These are phyloP conservation scores for Rutstroemia sydowiana DNA, from an alignment of 2,329 filamentous ascomycete species.

Conservation along the genomic window DNA sequence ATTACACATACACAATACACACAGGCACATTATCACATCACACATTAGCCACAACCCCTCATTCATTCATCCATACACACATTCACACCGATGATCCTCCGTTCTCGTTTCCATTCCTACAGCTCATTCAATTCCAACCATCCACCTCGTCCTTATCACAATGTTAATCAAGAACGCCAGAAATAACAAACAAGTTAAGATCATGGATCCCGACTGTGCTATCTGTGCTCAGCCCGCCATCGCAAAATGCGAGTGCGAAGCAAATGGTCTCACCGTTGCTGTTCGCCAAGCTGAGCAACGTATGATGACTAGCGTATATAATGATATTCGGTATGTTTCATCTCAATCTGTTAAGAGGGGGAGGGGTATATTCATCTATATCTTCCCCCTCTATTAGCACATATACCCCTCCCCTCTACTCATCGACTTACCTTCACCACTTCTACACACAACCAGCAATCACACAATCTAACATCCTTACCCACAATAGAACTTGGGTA, in stretches of 20 bases:
- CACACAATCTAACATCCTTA: no score
- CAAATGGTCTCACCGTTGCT: slow-evolving; percentile 55
- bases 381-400: neutral
- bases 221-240: slow-evolving; percentile 56
- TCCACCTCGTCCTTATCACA: slow-evolving; percentile 14
- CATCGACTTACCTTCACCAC: neutral
- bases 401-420: neutral
- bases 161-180: slow-evolving; percentile 25
- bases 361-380: neutral
- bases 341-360: no score
- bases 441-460: neutral
- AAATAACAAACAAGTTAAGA: slow-evolving; percentile 38
- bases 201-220: slow-evolving; percentile 64
- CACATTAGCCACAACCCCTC: neutral
- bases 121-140: no score
- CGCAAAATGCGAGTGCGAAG: slow-evolving; percentile 57
- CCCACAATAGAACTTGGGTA: slow-evolving; percentile 50
- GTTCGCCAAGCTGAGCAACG: slow-evolving; percentile 55
- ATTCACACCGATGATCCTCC: neutral
- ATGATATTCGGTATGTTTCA: slow-evolving; percentile 55
- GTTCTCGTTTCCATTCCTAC: no score
- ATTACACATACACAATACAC: neutral
- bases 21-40: neutral
- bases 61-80: neutral
- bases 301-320: slow-evolving; percentile 57